These are phyloP conservation scores for Nepenthes alata DNA, from an alignment of 179 eudicot species.

Conservation along the genomic window DNA sequence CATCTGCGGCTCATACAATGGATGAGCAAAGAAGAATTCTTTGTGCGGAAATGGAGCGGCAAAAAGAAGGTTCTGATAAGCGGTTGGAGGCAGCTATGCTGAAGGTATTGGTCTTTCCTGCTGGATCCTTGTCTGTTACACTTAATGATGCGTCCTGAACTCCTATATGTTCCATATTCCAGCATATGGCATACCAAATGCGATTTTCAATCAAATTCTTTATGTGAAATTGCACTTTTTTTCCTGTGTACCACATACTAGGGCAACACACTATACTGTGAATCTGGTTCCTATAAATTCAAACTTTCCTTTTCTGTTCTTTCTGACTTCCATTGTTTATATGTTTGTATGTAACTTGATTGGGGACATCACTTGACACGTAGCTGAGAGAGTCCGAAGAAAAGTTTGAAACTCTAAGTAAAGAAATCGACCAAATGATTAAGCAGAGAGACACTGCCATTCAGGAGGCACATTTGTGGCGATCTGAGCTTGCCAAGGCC, in stretches of 20 bases:
- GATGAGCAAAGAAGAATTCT: conserved; percentile 84
- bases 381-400: conserved; percentile 65
- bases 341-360: too few relatives aligned
- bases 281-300: too few relatives aligned
- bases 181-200: too few relatives aligned
- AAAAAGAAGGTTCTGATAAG: conserved; percentile 50
- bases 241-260: too few relatives aligned
- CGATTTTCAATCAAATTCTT: too few relatives aligned
- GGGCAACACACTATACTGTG: too few relatives aligned
- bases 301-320: too few relatives aligned
- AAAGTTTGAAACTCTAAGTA: conserved; percentile 33
- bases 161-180: too few relatives aligned
- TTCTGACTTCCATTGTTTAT: too few relatives aligned
- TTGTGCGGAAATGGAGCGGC: conserved; percentile 59
- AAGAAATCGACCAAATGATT: conserved; percentile 50
- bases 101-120: conserved; percentile 35
- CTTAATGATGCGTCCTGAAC: background rate
- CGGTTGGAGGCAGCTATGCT: conserved; percentile 32
- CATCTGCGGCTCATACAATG: conserved; percentile 96
- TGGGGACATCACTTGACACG: conserved; percentile 6
- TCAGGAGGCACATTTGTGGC: conserved; percentile 93
- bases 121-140: conserved; percentile 1
- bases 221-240: too few relatives aligned
- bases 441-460: conserved; percentile 68
- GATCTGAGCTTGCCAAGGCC: conserved; percentile 90